These are phyloP conservation scores for Mortierella sp. DNA, from an alignment of 371 early-diverging fungal species.

Conservation along the genomic window DNA sequence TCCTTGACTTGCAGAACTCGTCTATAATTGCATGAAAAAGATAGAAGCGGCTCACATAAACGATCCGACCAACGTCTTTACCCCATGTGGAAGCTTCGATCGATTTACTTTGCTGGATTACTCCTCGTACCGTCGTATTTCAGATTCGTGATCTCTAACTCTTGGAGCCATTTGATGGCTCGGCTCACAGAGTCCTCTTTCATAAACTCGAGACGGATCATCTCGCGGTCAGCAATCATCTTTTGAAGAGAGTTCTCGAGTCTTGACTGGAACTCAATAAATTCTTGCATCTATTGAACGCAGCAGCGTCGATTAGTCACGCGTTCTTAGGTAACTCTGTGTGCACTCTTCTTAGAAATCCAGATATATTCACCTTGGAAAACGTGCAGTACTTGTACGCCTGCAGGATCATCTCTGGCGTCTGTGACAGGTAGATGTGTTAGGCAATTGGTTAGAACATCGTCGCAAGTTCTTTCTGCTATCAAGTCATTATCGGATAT, in stretches of 20 bases:
- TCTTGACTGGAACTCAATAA: slow-evolving; percentile 81
- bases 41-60: too few species aligned
- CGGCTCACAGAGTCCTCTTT: slow-evolving; percentile 66
- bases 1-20: slow-evolving; percentile 53
- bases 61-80: too few species aligned
- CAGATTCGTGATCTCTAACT: slow-evolving; percentile 63
- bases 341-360: background rate
- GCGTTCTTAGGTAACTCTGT: background rate
- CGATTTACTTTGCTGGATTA: too few species aligned
- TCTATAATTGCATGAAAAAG: slow-evolving; percentile 2
- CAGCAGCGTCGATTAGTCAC: too few species aligned
- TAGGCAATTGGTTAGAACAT: too few species aligned
- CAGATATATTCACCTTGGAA: slow-evolving; percentile 76
- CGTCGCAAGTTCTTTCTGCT: too few species aligned
- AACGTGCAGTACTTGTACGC: slow-evolving; percentile 88
- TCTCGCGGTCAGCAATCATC: slow-evolving; percentile 65
- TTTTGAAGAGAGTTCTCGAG: slow-evolving; percentile 81
- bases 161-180: slow-evolving; percentile 67
- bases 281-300: slow-evolving; percentile 76
- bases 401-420: slow-evolving; percentile 88
- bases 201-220: slow-evolving; percentile 67
- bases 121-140: slow-evolving; percentile 58
- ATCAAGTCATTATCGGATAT: background rate
- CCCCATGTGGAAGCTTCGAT: too few species aligned
- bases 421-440: slow-evolving; percentile 56